A percentile compares a stretch with the other conserved stretches of the same genome.
Conservation (phyloP, 1,139 yeast species). For the Candida freyschussii region DNA sequence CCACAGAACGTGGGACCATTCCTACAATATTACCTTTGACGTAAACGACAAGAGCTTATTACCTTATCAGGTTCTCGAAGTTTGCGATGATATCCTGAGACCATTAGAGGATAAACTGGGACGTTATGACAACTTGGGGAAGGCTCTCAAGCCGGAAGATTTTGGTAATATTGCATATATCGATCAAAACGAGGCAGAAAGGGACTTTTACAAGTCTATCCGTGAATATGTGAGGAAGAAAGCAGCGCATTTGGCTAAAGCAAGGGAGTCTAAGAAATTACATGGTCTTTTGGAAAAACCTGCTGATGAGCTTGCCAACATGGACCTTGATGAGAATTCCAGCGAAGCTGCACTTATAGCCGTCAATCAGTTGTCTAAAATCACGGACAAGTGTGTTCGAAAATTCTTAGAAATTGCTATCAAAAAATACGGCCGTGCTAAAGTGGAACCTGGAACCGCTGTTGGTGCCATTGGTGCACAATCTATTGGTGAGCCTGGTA, state of each 20-base stretch:
- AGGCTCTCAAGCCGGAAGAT: conserved; percentile 40
- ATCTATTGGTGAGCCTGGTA: conserved; percentile 98
- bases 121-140: conserved; percentile 73
- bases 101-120: conserved; percentile 59
- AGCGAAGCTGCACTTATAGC: conserved; percentile 38
- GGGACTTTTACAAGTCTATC: conserved; percentile 74
- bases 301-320: conserved; percentile 33
- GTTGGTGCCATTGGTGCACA: conserved; percentile 99
- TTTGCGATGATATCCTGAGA: conserved; percentile 49
- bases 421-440: conserved; percentile 79
- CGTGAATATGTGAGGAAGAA: conserved; percentile 56
- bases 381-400: conserved; percentile 55
- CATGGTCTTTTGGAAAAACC: conserved; percentile 41
- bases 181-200: conserved; percentile 81
- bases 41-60: conserved; percentile 51
- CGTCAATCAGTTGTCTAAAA: conserved; percentile 69
- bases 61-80: conserved; percentile 64
- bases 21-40: conserved; percentile 65
- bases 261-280: conserved; percentile 54
- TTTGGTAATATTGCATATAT: conserved; percentile 51
- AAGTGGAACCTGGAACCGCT: conserved; percentile 98
- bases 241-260: conserved; percentile 50
- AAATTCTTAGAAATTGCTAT: conserved; percentile 75
- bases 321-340: conserved; percentile 44
- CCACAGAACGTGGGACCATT: conserved; percentile 92